phyloP scores from a whole-genome alignment of 2,329 filamentous ascomycete species.

The Xylariaceae sp. region DNA sequence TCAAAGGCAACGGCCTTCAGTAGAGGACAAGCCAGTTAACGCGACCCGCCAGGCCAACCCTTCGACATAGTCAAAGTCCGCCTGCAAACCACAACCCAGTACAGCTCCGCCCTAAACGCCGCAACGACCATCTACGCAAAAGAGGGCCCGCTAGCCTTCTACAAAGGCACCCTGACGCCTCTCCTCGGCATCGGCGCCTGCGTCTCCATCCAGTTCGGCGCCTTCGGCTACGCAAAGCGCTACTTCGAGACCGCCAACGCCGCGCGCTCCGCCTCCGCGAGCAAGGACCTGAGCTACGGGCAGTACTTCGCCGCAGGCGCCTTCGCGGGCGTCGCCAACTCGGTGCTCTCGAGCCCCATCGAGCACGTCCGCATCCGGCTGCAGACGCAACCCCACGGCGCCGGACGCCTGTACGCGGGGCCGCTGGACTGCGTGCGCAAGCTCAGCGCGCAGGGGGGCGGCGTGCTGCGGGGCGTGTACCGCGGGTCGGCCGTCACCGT shows the following conservation, averaged over 20 bases:
- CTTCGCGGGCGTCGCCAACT: conserved; percentile 89
- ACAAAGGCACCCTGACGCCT: conserved; percentile 91
- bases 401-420: conserved; percentile 70
- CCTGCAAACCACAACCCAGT: conserved; percentile 81
- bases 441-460: conserved; percentile 59
- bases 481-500: conserved; percentile 83
- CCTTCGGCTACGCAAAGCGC: conserved; percentile 88
- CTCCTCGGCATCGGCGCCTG: conserved; percentile 95
- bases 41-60: conserved; percentile 53
- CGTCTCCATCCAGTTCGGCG: conserved; percentile 97
- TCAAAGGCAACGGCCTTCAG: too few species aligned
- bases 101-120: conserved; percentile 74
- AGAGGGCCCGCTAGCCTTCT: conserved; percentile 89
- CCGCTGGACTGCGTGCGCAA: conserved; percentile 89
- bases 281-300: conserved; percentile 60
- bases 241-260: conserved; percentile 74
- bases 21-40: not conserved
- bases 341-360: conserved; percentile 81
- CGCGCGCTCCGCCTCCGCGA: conserved; percentile 55
- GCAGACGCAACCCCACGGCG: conserved; percentile 92
- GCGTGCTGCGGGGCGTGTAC: conserved; percentile 71
- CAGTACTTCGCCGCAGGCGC: conserved; percentile 91
- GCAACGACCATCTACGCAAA: conserved; percentile 80
- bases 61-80: conserved; percentile 97
- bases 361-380: conserved; percentile 95